Base-by-base conservation (phyloP, 2,329 filamentous ascomycete species). In the Talaromyces sp. region DNA sequence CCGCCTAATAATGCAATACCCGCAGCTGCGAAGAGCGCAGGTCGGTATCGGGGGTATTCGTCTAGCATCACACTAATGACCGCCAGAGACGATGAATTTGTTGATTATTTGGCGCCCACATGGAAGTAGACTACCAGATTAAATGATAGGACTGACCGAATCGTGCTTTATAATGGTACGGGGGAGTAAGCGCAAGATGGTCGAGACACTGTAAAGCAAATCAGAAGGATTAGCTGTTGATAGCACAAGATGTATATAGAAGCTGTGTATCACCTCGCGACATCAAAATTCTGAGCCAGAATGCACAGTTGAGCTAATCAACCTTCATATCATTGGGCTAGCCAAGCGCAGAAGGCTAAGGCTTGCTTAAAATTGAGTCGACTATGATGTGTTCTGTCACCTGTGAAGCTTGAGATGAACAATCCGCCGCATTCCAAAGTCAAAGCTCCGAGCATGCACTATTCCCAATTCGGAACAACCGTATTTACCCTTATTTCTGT, bases 1-100 rank as follows among this genome's bases (percentile, higher is more conserved):
- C 73, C 74, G 59, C 74, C 76, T 15, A 75, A 70, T 35, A 73
- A 72, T 40, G 71, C 73, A 39, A 75, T 67, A 9, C 75, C 75
- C 37, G 74, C 72, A 39, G 75, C 66, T n/a, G 76, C 64, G 64
- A 74, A 75, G 22, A 77, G 64, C 33, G 71, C 63, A 25, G 74
- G 74, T 53, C 73, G 73, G 56, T 76, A 76, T 56, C 72, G 73
- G 56, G 71, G 51, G 33, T 59, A 56, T 41, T 59, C 57, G 45
- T 59, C 57, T 31, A 55, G 52, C 57, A 59, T 59, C n/a, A 56
- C 54, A 37, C 45, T 40, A 46, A 39, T 11, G 33, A 19, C 22
- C 19, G 33, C 28, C 35, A 7, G 21, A 8, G 33, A 37, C 17
- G 43, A 40, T 19, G n/a, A 31, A 3, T n/a, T 17, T 5, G 19